These are phyloP conservation scores for Fistulinella cinereoalba DNA, from an alignment of 1,284 basidiomycete species.

Conservation along the genomic window DNA sequence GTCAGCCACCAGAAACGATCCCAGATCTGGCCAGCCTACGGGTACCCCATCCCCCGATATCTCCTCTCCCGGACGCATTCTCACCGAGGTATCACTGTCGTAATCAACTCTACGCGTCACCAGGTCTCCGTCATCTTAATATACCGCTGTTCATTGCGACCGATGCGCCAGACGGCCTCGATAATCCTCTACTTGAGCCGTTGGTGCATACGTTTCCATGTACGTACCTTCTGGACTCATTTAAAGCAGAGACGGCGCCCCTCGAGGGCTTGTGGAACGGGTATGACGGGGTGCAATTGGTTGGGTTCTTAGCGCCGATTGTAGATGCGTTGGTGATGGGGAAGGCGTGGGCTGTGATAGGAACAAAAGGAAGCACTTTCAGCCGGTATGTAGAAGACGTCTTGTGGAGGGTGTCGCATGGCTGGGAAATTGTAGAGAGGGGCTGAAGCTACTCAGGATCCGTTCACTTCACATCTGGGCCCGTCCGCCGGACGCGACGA, in stretches of 20 bases:
- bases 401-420: conserved; percentile 60
- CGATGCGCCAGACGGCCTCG: conserved; percentile 49
- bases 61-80: conserved; percentile 18
- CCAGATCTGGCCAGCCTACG: conserved; percentile 24
- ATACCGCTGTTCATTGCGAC: conserved; percentile 71
- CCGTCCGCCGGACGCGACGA: too few relatives aligned
- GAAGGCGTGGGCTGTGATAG: conserved; percentile 54
- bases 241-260: conserved; percentile 36
- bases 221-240: conserved; percentile 62
- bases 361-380: conserved; percentile 72
- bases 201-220: conserved; percentile 68
- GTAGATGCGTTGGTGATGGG: conserved; percentile 69
- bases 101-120: conserved; percentile 31
- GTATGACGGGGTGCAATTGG: conserved; percentile 53
- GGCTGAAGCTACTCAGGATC: too few relatives aligned
- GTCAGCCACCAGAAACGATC: conserved; percentile 2
- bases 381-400: conserved; percentile 66
- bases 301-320: conserved; percentile 54
- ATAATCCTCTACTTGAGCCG: conserved; percentile 44
- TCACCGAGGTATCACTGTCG: conserved; percentile 36
- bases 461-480: too few relatives aligned
- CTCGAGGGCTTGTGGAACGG: conserved; percentile 46
- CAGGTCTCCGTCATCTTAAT: conserved; percentile 46
- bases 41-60: conserved; percentile 15
- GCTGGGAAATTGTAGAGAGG: conserved; percentile 49